A percentile compares a stretch with the other conserved stretches of the same genome.
Conservation (phyloP, 768 basidiomycete genomes). For the Pisolithus microcarpus region DNA sequence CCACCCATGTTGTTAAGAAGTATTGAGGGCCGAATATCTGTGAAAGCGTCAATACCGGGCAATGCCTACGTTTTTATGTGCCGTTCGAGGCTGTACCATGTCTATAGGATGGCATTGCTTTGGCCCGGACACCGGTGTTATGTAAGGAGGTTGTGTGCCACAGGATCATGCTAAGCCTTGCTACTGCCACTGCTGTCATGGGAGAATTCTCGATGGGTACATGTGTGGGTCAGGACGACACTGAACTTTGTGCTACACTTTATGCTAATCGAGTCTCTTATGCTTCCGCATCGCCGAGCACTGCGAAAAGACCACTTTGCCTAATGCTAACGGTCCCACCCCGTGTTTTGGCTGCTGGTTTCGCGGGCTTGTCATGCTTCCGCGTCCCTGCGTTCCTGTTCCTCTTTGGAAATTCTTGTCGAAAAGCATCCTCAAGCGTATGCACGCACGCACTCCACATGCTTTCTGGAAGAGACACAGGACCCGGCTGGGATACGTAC, state of each 20-base stretch:
- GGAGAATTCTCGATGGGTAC: too few relatives aligned
- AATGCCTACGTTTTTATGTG: too few relatives aligned
- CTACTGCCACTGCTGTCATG: too few relatives aligned
- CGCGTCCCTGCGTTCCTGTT: slow-evolving; percentile 31
- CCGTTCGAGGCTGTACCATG: too few relatives aligned
- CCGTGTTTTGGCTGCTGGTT: neutral
- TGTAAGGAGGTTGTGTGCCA: too few relatives aligned
- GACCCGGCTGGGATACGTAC: slow-evolving; percentile 32
- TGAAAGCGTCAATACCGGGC: too few relatives aligned
- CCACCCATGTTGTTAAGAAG: neutral
- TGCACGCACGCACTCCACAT: slow-evolving; percentile 39
- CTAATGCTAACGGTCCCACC: neutral
- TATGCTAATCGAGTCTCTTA: slow-evolving; percentile 9
- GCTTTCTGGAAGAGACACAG: slow-evolving; percentile 23
- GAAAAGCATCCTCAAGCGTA: slow-evolving; percentile 43
- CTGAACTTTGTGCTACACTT: neutral
- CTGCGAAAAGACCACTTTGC: slow-evolving; percentile 31
- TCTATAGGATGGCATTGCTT: too few relatives aligned
- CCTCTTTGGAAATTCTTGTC: slow-evolving; percentile 41
- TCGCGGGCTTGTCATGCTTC: neutral
- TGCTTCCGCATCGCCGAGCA: slow-evolving; percentile 35
- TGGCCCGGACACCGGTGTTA: too few relatives aligned
- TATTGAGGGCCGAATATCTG: too few relatives aligned
- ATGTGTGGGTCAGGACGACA: too few relatives aligned
- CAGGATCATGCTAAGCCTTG: too few relatives aligned